These are phyloP conservation scores for Penicillium lagena DNA, from an alignment of 495 filamentous ascomycete genomes.

Conservation along the genomic window DNA sequence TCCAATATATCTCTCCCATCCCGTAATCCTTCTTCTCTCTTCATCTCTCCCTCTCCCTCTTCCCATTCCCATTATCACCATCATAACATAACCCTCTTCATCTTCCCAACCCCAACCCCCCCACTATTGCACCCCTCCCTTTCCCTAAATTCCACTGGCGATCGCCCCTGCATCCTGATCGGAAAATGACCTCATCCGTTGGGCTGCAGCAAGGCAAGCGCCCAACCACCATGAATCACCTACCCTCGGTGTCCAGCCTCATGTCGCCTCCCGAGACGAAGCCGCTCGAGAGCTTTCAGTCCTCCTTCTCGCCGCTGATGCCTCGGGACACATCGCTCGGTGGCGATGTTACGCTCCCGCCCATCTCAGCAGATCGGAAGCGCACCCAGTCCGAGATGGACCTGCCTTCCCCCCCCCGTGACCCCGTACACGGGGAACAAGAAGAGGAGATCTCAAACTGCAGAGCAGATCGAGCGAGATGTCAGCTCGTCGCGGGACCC, in stretches of 20 bases:
- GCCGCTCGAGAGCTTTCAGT: constrained; percentile 54
- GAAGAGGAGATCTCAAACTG: constrained; percentile 38
- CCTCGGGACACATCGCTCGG: constrained; percentile 21
- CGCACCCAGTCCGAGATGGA: constrained; percentile 44
- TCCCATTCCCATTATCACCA: too few species aligned
- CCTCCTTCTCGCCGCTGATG: constrained; percentile 27
- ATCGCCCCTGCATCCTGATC: too few species aligned
- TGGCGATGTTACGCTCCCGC: constrained; percentile 40
- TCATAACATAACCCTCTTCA: too few species aligned
- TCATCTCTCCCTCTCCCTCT: too few species aligned
- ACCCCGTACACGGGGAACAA: constrained; percentile 57
- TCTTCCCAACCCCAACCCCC: too few species aligned
- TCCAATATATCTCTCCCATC: too few species aligned
- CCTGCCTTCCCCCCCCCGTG: constrained; percentile 66
- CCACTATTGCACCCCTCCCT: too few species aligned
- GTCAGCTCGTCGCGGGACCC: constrained; percentile 46
- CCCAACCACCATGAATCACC: constrained; percentile 39
- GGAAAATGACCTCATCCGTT: constrained; percentile 23
- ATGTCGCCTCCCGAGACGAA: constrained; percentile 71
- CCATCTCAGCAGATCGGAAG: constrained; percentile 44
- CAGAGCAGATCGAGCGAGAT: constrained; percentile 34
- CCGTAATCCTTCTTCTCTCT: too few species aligned
- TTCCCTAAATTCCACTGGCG: too few species aligned
- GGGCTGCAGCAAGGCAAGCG: constrained; percentile 15
- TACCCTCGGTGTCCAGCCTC: constrained; percentile 52